Conservation (phyloP, 371 early-diverging fungal species). For the Rhizopus microsporus region DNA sequence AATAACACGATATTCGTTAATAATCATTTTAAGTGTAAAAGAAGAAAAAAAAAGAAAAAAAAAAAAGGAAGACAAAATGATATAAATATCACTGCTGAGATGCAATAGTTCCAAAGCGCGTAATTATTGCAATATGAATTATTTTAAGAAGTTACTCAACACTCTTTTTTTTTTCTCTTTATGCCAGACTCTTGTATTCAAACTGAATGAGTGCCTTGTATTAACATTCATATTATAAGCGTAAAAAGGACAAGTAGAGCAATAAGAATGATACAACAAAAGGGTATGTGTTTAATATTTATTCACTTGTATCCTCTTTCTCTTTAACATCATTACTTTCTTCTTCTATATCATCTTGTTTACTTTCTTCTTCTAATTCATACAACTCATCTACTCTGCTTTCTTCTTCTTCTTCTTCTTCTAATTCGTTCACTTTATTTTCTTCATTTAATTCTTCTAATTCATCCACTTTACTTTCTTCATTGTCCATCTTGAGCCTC, state of each 20-base stretch:
- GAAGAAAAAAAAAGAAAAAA: slow-evolving; percentile 14
- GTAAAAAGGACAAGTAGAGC: too few species aligned
- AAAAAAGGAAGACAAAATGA: slow-evolving; percentile 8
- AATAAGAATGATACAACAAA: too few species aligned
- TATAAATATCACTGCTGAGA: neutral
- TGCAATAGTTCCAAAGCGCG: neutral
- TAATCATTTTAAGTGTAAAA: slow-evolving; percentile 40
- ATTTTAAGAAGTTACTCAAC: too few species aligned
- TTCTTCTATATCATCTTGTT: neutral
- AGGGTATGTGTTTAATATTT: too few species aligned
- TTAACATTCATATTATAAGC: too few species aligned
- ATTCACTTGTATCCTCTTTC: too few species aligned
- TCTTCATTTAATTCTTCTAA: neutral
- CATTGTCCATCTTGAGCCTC: neutral
- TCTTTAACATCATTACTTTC: neutral
- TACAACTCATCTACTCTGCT: neutral
- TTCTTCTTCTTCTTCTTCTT: neutral
- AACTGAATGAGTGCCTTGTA: too few species aligned
- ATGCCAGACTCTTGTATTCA: too few species aligned
- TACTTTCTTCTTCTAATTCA: neutral
- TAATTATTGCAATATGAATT: too few species aligned
- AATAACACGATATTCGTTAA: slow-evolving; percentile 70
- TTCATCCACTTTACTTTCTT: slow-evolving; percentile 3
- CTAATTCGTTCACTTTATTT: neutral
- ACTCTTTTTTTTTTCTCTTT: too few species aligned